phyloP scores from a whole-genome alignment of 306 rosid species.

The Castanea sativa region DNA sequence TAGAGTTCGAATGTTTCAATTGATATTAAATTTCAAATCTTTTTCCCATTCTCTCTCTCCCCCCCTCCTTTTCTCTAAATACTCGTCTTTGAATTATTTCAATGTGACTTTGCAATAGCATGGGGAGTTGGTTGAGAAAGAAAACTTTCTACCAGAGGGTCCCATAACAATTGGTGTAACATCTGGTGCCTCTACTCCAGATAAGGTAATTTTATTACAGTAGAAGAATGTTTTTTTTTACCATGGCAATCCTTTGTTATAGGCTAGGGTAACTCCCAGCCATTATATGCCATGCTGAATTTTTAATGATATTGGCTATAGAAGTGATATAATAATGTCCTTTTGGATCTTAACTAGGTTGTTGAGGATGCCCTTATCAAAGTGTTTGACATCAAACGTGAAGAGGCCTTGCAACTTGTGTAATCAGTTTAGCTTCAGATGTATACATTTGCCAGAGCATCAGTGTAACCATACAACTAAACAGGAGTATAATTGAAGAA shows the following conservation, averaged over 20 bases:
- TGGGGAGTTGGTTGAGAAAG: slow-evolving; percentile 93
- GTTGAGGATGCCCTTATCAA: slow-evolving; percentile 84
- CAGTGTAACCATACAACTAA: slow-evolving; percentile 29
- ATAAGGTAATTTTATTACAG: slow-evolving; percentile 62
- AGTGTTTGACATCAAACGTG: slow-evolving; percentile 76
- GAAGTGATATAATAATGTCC: neutral
- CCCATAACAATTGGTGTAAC: slow-evolving; percentile 86
- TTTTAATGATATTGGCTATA: neutral
- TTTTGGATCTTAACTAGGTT: slow-evolving; percentile 43
- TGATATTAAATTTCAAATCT: neutral
- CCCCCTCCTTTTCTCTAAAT: neutral
- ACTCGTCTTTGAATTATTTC: neutral
- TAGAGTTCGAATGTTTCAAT: slow-evolving; percentile 7
- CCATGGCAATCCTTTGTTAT: neutral
- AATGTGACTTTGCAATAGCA: slow-evolving; percentile 42
- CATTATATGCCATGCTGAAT: neutral
- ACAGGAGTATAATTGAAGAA: neutral
- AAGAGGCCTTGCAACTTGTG: slow-evolving; percentile 64
- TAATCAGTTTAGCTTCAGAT: slow-evolving; percentile 23
- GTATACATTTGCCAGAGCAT: slow-evolving; percentile 3
- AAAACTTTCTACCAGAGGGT: slow-evolving; percentile 82
- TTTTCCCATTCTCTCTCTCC: neutral
- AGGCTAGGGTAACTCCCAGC: neutral
- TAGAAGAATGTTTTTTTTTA: neutral
- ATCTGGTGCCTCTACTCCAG: slow-evolving; percentile 98